A percentile compares a stretch with the other conserved stretches of the same genome.
These are phyloP conservation scores for Eucalyptus shirleyi DNA, from an alignment of 345 rosid species.

Conservation along the genomic window DNA sequence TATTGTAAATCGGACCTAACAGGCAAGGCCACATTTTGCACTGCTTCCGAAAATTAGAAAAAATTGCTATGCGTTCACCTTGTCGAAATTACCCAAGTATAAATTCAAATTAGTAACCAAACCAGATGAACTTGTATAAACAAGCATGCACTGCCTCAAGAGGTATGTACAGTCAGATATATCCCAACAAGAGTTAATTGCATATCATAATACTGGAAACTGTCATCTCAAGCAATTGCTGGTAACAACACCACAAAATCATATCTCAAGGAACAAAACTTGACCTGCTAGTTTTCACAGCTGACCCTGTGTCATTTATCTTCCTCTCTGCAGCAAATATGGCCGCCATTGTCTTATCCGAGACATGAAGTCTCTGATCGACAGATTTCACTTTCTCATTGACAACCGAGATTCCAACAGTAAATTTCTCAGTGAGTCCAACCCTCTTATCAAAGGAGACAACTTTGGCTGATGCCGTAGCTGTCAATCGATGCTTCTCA, in stretches of 20 bases:
- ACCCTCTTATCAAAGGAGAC: conserved; percentile 70
- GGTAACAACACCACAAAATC: background rate
- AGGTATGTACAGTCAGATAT: background rate
- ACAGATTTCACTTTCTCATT: conserved; percentile 92
- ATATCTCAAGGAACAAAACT: background rate
- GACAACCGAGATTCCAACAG: conserved; percentile 75
- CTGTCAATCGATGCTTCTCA: conserved; percentile 72
- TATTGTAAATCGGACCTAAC: background rate
- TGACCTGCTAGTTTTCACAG: conserved; percentile 96
- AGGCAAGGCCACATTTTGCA: background rate
- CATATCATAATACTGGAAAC: background rate
- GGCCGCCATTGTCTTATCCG: conserved; percentile 98
- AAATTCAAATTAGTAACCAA: background rate
- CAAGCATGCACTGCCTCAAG: background rate
- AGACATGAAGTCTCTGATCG: conserved; percentile 88
- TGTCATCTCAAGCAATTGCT: background rate
- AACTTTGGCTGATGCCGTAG: conserved; percentile 90
- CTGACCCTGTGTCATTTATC: conserved; percentile 86
- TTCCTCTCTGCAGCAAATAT: conserved; percentile 92
- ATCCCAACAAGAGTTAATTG: background rate
- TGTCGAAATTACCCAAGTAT: background rate
- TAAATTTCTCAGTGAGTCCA: conserved; percentile 73
- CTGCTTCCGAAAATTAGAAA: background rate
- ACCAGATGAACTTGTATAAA: background rate
- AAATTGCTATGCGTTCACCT: background rate